Evolutionary conservation across 768 basidiomycete species (phyloP).

Genomic region (Myochromella boudieri): DNA sequence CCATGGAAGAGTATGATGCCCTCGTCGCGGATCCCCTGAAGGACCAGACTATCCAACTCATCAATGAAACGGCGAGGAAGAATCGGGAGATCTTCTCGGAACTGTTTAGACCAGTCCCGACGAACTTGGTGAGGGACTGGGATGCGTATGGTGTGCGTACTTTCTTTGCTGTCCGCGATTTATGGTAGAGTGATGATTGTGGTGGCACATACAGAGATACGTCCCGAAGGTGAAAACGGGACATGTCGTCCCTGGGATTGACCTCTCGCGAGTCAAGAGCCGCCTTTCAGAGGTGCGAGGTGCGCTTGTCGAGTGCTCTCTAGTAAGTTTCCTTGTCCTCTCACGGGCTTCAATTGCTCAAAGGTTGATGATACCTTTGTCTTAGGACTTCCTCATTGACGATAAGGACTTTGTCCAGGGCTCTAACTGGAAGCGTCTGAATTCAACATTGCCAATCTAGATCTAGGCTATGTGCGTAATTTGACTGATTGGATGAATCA

Average conservation of each 20-base stretch:
- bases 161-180: slow-evolving; percentile 3
- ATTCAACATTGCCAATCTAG: slow-evolving; percentile 79
- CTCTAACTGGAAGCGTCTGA: slow-evolving; percentile 69
- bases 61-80: slow-evolving; percentile 68
- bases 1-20: slow-evolving; percentile 51
- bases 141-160: slow-evolving; percentile 67
- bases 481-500: too few species aligned
- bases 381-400: slow-evolving; percentile 87
- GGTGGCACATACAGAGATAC: slow-evolving; percentile 53
- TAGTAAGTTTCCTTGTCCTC: slow-evolving; percentile 43
- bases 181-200: neutral
- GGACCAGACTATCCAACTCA: slow-evolving; percentile 54
- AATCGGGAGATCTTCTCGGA: slow-evolving; percentile 88
- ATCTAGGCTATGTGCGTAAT: too few species aligned
- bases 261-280: slow-evolving; percentile 70
- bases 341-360: slow-evolving; percentile 1
- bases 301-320: slow-evolving; percentile 71
- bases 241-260: slow-evolving; percentile 73
- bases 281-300: slow-evolving; percentile 70
- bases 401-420: slow-evolving; percentile 70
- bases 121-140: slow-evolving; percentile 80
- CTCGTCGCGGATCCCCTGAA: slow-evolving; percentile 79
- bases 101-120: slow-evolving; percentile 82
- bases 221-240: slow-evolving; percentile 76
- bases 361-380: slow-evolving; percentile 5